Evolutionary conservation across 2,329 filamentous ascomycete species (phyloP), one percentile per base, ranked within the genome.

Genomic region (Immersiporthe knoxdaviesiana): DNA sequence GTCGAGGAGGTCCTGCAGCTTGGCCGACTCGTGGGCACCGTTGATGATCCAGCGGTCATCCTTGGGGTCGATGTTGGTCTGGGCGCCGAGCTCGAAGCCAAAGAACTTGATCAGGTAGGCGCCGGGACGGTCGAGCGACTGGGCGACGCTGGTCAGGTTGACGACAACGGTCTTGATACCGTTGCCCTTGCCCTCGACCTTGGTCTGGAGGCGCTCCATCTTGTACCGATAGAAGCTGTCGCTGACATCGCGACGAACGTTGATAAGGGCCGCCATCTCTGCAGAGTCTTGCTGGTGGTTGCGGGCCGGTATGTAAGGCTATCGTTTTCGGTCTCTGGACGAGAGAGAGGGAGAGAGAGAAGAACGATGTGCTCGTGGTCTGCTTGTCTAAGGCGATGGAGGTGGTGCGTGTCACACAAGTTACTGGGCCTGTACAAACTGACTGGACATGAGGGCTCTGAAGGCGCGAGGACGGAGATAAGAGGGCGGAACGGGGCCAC

Each of bases 41-140:
- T 99, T 99, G 88, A 99, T 98, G 84, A 99, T 99, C 95, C 96
- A 99, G 80, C 96, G 96, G 81, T 99, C 96, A 81, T 98, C 95
- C 77, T 93, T 90, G 74, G 96, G 95, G 80, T 97, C 96, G 76
- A 94, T 94, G 84, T 97, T 98, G 85, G 96, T 97, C 86, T 98
- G 96, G 76, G 96, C 96, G 80, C 96, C 96, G 70, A 99, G 90
- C 84, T 99, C 96, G 81, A 99, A 98, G 76, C 96, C 96, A 78
- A 99, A 99, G 86, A 97, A 99, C 86, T 99, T 99, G 90, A 99
- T 98, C 79, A 99, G 89, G 81, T 97, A 97, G 78, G 93, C 87
- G 74, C 94, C 93, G 73, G 95, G 95, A 76, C 96, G 95, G 77
- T 93, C 93, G 75, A 99, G 90, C 72, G 95, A 97, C 78, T 92